phyloP scores from a whole-genome alignment of 1,139 yeast species.

The Blastobotrys ciferrii region DNA sequence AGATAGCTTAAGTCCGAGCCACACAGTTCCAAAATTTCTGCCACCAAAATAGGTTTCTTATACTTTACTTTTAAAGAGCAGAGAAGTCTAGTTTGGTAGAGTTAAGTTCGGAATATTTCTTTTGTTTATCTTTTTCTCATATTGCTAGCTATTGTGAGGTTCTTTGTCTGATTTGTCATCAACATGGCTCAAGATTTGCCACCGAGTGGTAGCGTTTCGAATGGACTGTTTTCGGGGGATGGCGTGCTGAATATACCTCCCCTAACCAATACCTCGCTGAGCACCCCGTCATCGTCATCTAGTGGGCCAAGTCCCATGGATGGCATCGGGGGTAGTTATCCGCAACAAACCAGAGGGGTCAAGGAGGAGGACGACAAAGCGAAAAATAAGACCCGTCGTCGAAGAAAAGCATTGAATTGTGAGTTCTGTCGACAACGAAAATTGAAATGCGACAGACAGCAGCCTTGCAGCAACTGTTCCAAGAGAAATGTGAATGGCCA shows the following conservation, averaged over 20 bases:
- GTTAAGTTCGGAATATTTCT: no score
- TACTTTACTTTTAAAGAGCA: no score
- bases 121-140: no score
- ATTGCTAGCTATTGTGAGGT: no score
- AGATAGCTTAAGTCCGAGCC: no score
- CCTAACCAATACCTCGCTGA: not conserved
- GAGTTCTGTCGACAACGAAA: constrained; percentile 36
- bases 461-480: constrained; percentile 38
- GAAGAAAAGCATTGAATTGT: constrained; percentile 33
- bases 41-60: no score
- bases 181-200: not conserved
- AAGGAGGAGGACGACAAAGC: not conserved
- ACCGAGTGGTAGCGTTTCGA: not conserved
- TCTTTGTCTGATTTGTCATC: not conserved
- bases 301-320: constrained; percentile 1
- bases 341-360: not conserved
- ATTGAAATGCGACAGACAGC: constrained; percentile 37
- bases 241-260: not conserved
- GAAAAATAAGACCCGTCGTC: constrained; percentile 19
- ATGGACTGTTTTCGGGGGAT: not conserved
- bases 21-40: no score
- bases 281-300: constrained; percentile 2
- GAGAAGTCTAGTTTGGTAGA: no score
- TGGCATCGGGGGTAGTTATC: not conserved
- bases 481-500: constrained; percentile 28